Conservation (phyloP, 2,329 filamentous ascomycete genomes). For the Sporothrix pallida region DNA sequence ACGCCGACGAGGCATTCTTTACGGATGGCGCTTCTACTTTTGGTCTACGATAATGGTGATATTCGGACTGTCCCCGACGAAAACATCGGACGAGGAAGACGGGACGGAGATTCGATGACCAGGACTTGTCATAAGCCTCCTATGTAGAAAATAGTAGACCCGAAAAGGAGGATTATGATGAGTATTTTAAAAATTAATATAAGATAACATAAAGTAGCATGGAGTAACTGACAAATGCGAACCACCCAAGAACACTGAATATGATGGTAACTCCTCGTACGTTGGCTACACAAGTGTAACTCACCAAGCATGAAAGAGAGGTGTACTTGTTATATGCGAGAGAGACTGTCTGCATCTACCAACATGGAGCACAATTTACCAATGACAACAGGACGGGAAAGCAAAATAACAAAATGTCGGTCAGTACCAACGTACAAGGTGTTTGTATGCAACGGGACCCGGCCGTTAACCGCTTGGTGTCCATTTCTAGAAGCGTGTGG, state of each 20-base stretch:
- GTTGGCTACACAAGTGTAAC: constrained; percentile 6
- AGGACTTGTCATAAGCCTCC: no score
- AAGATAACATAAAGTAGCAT: no score
- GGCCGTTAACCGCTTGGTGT: no score
- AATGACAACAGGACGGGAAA: background rate
- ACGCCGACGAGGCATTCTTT: constrained; percentile 6
- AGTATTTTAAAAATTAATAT: no score
- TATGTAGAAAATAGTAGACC: no score
- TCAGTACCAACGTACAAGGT: background rate
- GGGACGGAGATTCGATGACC: background rate
- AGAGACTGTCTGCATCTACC: background rate
- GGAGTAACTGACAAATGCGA: no score
- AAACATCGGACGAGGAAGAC: background rate
- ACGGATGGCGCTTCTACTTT: background rate
- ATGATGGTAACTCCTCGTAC: background rate
- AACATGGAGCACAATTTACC: background rate
- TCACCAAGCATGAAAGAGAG: background rate
- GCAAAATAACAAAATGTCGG: background rate
- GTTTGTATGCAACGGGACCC: no score
- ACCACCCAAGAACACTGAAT: no score
- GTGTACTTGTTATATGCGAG: background rate
- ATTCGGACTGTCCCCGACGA: background rate
- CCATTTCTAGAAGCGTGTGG: no score
- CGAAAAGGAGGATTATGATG: no score
- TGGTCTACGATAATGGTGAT: no score